phyloP scores from a whole-genome alignment of 495 filamentous ascomycete species.

The Penicillium nucicola region DNA sequence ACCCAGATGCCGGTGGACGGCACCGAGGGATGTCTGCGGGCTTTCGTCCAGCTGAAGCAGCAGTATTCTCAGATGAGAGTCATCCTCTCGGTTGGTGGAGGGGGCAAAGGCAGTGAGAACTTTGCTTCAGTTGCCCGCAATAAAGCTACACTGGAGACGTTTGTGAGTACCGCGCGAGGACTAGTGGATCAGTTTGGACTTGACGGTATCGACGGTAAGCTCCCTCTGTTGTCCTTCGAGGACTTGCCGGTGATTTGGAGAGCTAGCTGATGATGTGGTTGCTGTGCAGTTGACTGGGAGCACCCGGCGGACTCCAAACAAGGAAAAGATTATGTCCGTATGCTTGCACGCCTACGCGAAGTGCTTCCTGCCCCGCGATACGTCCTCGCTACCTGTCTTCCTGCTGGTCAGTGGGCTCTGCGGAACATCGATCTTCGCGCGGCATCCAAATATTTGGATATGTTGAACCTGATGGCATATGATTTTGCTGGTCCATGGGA shows the following conservation, averaged over 20 bases:
- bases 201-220: constrained; percentile 80
- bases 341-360: constrained; percentile 66
- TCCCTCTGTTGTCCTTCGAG: not conserved
- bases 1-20: constrained; percentile 76
- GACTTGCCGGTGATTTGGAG: not conserved
- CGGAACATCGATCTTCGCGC: constrained; percentile 70
- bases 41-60: constrained; percentile 70
- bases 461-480: constrained; percentile 81
- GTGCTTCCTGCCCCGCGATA: constrained; percentile 72
- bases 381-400: constrained; percentile 75
- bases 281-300: constrained; percentile 78
- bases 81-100: constrained; percentile 84
- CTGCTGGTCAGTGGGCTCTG: constrained; percentile 71
- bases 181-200: constrained; percentile 73
- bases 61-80: constrained; percentile 73
- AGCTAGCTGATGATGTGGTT: not conserved
- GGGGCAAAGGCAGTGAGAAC: constrained; percentile 70
- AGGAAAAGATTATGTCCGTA: constrained; percentile 68
- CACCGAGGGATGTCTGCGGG: constrained; percentile 70
- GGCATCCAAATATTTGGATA: constrained; percentile 66
- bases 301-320: constrained; percentile 69
- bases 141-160: constrained; percentile 59
- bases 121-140: constrained; percentile 72
- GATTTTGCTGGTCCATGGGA: constrained; percentile 86
- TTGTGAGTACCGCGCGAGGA: constrained; percentile 67